A percentile compares a stretch with the other conserved stretches of the same genome.
These are phyloP conservation scores for Acanthamoeba culbertsoni DNA, from an alignment of 208 protist genomes.

Conservation along the genomic window DNA sequence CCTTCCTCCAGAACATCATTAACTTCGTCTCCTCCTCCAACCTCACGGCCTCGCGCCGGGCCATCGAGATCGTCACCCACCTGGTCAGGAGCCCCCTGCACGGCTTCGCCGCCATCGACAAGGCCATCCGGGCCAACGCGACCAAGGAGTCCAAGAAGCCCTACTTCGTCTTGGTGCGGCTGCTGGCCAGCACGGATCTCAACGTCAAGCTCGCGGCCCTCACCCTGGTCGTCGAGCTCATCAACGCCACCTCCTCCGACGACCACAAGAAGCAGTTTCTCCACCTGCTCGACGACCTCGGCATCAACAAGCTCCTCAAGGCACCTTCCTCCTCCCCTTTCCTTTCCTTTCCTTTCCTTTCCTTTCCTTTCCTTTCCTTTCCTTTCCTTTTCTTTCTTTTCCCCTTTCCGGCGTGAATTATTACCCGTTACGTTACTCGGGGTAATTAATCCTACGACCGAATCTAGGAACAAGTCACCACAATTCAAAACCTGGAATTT, in stretches of 20 bases:
- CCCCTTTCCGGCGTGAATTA: too few relatives aligned
- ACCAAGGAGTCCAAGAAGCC: conserved; percentile 38
- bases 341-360: not conserved
- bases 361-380: not conserved
- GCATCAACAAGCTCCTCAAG: conserved; percentile 51
- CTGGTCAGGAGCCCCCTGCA: conserved; percentile 4
- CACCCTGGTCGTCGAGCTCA: not conserved
- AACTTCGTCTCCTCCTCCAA: conserved; percentile 29
- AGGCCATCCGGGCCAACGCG: not conserved
- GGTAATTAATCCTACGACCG: too few relatives aligned
- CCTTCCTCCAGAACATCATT: conserved; percentile 32
- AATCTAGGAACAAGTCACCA: conserved; percentile 2
- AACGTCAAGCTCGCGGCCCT: conserved; percentile 28
- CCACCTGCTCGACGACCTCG: conserved; percentile 32
- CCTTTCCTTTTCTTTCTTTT: not conserved
- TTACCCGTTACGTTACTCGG: too few relatives aligned
- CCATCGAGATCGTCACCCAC: conserved; percentile 16
- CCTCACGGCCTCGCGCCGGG: conserved; percentile 2
- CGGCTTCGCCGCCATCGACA: conserved; percentile 26
- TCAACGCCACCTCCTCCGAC: not conserved
- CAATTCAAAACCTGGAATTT: conserved; percentile 8
- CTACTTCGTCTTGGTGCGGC: conserved; percentile 30
- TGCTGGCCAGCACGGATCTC: conserved; percentile 41
- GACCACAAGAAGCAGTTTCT: conserved; percentile 40
- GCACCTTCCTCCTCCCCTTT: too few relatives aligned